Evolutionary conservation across 768 basidiomycete species (phyloP), one percentile per base, ranked within the genome.

Genomic region (Mrakia gelida): DNA sequence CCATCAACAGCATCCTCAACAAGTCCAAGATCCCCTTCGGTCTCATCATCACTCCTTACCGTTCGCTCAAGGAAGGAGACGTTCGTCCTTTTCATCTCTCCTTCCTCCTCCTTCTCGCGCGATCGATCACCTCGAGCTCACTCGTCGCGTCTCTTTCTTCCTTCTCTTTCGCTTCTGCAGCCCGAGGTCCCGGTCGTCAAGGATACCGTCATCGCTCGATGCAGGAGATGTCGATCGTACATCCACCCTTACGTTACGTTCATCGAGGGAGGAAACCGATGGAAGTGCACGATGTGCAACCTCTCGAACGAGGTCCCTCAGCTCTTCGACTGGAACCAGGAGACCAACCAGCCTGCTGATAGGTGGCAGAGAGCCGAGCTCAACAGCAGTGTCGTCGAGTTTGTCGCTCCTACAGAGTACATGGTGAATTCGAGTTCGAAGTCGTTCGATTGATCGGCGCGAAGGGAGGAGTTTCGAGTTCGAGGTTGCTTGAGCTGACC

Each of bases 201-300:
- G 0, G 96, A 98, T 83, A 94, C 92, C 0, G 92, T 98, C 63
- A 98, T 98, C 82, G 95, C 96, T 62, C 91, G 96, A 63, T 98
- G 96, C 86, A 89, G 96, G 80, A 89, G 96, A 28, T 98, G 96
- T 87, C 90, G 96, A 83, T 92, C 94, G 52, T 98, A 98, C 86
- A 98, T 98, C 85, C 96, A 98, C 83, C 95, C 96, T 5, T 98
- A 92, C 82, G 95, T 97, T 30, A 93, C 94, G 82, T 98, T 98
- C 84, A 93, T 98, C 82, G 97, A 99, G 82, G 95, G 95, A 75
- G 97, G 97, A 43, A 95, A 94, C 85, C 90, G 94, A 89, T 99
- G 97, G 97, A 92, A 97, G 83, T 99, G 97, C 85, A 96, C 94
- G 85, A 94, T 99, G 94, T 99, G 97, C 85, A 93, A 92, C 82